phyloP scores from a whole-genome alignment of 2,329 filamentous ascomycete genomes.

The Fusarium illudens region DNA sequence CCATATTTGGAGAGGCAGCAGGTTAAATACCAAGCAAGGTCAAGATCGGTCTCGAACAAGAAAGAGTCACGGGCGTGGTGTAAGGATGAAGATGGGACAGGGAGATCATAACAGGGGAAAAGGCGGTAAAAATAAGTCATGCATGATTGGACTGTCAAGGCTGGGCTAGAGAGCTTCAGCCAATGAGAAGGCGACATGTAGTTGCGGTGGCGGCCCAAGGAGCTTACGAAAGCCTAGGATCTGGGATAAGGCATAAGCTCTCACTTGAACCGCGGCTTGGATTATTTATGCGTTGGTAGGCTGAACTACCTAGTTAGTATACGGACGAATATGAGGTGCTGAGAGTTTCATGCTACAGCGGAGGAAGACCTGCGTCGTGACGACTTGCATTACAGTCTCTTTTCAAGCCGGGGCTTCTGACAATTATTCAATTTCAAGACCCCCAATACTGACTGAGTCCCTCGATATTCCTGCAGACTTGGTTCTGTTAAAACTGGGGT shows the following conservation, averaged over 20 bases:
- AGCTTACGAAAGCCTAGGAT: not conserved
- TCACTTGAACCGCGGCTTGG: not conserved
- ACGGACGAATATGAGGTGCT: too few relatives aligned
- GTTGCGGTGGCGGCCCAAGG: not conserved
- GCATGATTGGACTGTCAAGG: not conserved
- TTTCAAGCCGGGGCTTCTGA: too few relatives aligned
- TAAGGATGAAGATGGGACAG: not conserved
- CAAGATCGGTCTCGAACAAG: not conserved
- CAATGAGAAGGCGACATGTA: not conserved
- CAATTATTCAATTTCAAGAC: too few relatives aligned
- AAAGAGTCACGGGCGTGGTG: not conserved
- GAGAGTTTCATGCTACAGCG: too few relatives aligned
- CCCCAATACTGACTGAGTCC: too few relatives aligned
- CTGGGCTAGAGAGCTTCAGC: not conserved
- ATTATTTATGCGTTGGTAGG: not conserved
- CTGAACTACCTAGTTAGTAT: too few relatives aligned
- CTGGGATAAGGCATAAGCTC: not conserved
- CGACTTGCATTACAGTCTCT: too few relatives aligned
- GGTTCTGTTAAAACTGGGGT: too few relatives aligned
- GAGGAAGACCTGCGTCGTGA: too few relatives aligned
- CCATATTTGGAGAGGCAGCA: slow-evolving; percentile 13
- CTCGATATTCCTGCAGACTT: too few relatives aligned
- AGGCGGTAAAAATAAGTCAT: slow-evolving; percentile 1
- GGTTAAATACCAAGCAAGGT: not conserved
- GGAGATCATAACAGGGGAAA: not conserved